phyloP scores from a whole-genome alignment of 192 early-diverging fungal genomes.

The Umbelopsis ramanniana region DNA sequence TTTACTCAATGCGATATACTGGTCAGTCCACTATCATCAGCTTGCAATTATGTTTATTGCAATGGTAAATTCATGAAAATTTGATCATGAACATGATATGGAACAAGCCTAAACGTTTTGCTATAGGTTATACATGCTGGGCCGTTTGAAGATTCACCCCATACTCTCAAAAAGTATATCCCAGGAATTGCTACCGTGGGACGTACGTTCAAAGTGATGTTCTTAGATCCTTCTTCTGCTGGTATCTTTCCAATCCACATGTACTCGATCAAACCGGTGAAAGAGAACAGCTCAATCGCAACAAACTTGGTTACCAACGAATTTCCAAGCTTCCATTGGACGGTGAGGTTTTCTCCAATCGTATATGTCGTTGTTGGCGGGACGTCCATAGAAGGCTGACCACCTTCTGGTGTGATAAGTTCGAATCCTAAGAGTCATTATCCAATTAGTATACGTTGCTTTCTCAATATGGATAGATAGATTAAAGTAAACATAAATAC shows the following conservation, averaged over 20 bases:
- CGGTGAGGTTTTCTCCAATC: not conserved
- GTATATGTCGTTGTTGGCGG: not conserved
- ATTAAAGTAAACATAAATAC: not conserved
- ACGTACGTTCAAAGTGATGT: not conserved
- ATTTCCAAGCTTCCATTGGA: not conserved
- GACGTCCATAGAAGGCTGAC: not conserved
- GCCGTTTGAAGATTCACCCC: not conserved
- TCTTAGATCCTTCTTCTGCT: not conserved
- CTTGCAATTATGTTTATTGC: too few species aligned
- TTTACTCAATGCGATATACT: too few species aligned
- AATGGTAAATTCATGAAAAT: too few species aligned
- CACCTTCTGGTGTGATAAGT: not conserved
- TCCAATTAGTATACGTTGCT: not conserved
- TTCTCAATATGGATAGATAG: slow-evolving; percentile 1
- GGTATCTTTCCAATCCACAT: not conserved
- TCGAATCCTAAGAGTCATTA: not conserved
- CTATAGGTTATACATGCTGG: not conserved
- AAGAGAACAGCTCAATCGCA: not conserved
- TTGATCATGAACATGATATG: too few species aligned
- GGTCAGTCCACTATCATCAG: too few species aligned
- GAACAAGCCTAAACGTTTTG: not conserved
- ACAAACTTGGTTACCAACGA: not conserved
- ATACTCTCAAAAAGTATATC: not conserved
- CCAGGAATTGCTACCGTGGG: not conserved
- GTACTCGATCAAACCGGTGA: not conserved